These are phyloP conservation scores for Stevia rebaudiana DNA, from an alignment of 140 eudicot genomes.

Conservation along the genomic window DNA sequence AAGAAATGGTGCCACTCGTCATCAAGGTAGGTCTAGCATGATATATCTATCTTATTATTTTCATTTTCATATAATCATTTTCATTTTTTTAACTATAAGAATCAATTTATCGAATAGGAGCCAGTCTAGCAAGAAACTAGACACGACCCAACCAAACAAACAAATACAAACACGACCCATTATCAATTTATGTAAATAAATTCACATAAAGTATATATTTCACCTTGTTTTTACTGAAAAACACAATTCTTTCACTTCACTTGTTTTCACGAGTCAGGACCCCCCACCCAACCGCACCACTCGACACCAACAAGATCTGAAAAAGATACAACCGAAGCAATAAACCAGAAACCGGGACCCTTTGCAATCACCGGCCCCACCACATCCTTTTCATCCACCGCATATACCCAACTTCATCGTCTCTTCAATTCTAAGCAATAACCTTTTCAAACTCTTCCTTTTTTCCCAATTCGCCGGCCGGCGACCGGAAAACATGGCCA, in stretches of 20 bases:
- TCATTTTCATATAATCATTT: no score
- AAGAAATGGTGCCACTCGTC: no score
- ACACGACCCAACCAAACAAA: no score
- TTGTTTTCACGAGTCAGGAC: constrained; percentile 15
- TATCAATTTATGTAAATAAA: no score
- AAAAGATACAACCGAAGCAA: constrained; percentile 30
- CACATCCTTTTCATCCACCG: constrained; percentile 18
- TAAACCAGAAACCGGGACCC: constrained; percentile 19
- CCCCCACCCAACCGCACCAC: constrained; percentile 17
- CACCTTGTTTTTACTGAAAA: no score
- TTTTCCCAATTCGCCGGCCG: constrained; percentile 14
- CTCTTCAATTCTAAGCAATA: constrained; percentile 27
- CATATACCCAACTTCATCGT: constrained; percentile 15
- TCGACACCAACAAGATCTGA: constrained; percentile 16
- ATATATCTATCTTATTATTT: no score
- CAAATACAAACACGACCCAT: no score
- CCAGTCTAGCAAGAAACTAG: no score
- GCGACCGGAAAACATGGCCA: constrained; percentile 39
- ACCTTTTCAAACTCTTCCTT: background rate
- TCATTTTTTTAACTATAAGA: no score
- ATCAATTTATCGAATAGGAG: no score
- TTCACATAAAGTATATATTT: no score
- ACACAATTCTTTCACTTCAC: constrained; percentile 15
- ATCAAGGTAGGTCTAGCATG: no score
- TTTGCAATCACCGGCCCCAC: constrained; percentile 12